Conservation (phyloP, 768 basidiomycete species). For the Piloderma croceum region DNA sequence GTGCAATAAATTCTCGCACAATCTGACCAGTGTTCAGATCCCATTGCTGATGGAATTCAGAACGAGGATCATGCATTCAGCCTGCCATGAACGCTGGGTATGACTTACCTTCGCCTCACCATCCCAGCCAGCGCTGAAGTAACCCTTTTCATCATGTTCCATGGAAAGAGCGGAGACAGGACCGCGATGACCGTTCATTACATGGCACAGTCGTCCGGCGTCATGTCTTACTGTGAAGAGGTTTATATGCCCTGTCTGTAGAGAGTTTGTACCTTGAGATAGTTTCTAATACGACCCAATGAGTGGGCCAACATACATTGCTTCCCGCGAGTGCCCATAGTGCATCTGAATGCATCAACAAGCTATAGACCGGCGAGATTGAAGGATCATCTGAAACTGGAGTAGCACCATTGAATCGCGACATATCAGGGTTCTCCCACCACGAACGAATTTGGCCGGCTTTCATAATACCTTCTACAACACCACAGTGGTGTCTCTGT, state of each 20-base stretch:
- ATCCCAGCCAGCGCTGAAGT: constrained; percentile 94
- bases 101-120: constrained; percentile 76
- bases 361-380: constrained; percentile 78
- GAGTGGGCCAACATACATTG: constrained; percentile 48
- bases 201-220: constrained; percentile 72
- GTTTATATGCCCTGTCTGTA: constrained; percentile 84
- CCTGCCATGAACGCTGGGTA: constrained; percentile 4
- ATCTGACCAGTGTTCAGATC: constrained; percentile 88
- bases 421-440: constrained; percentile 73
- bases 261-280: constrained; percentile 9
- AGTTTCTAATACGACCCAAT: constrained; percentile 3
- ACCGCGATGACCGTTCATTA: constrained; percentile 69
- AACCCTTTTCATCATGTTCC: constrained; percentile 74
- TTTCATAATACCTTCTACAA: constrained; percentile 90
- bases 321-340: constrained; percentile 89
- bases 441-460: constrained; percentile 80
- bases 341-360: constrained; percentile 89
- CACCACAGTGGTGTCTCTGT: constrained; percentile 81
- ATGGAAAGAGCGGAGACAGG: constrained; percentile 84
- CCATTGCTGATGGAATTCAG: constrained; percentile 70
- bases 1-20: constrained; percentile 71
- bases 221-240: constrained; percentile 91
- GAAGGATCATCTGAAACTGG: constrained; percentile 42
- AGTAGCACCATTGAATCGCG: constrained; percentile 16
- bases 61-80: no score